These are phyloP conservation scores for Irpex rosettiformis DNA, from an alignment of 1,284 basidiomycete genomes.

Conservation along the genomic window DNA sequence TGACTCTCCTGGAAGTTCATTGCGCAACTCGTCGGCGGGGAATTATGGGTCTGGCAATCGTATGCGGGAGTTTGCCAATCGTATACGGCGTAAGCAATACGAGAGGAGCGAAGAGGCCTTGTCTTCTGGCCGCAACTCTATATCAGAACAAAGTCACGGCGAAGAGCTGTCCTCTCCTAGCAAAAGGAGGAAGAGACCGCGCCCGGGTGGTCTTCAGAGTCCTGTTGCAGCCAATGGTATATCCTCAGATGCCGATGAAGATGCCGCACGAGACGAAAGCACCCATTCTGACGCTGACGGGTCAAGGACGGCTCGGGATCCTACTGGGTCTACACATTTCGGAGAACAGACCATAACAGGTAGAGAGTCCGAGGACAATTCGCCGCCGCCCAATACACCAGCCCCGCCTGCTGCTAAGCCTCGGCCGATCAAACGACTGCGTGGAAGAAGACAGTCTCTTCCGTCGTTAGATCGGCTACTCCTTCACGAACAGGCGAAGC, in stretches of 20 bases:
- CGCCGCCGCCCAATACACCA: slow-evolving; percentile 1
- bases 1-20: slow-evolving; percentile 31
- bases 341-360: background rate
- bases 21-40: slow-evolving; percentile 33
- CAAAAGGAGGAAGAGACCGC: slow-evolving; percentile 4
- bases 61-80: slow-evolving; percentile 34
- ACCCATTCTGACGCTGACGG: background rate
- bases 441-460: slow-evolving; percentile 24
- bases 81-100: slow-evolving; percentile 31
- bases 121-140: slow-evolving; percentile 43
- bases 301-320: slow-evolving; percentile 10
- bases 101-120: slow-evolving; percentile 43
- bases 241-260: background rate
- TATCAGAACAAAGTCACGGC: slow-evolving; percentile 41
- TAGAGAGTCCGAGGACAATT: background rate
- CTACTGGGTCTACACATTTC: background rate
- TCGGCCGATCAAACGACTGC: slow-evolving; percentile 16
- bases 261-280: background rate
- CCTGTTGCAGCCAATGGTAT: background rate
- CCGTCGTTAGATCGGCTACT: slow-evolving; percentile 22
- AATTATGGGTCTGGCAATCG: slow-evolving; percentile 35
- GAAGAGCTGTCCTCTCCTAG: slow-evolving; percentile 23
- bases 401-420: slow-evolving; percentile 7
- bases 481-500: slow-evolving; percentile 30
- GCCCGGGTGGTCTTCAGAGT: slow-evolving; percentile 7